Conservation (phyloP, 1,284 basidiomycete species). For the Cystobasidium slooffiae region DNA sequence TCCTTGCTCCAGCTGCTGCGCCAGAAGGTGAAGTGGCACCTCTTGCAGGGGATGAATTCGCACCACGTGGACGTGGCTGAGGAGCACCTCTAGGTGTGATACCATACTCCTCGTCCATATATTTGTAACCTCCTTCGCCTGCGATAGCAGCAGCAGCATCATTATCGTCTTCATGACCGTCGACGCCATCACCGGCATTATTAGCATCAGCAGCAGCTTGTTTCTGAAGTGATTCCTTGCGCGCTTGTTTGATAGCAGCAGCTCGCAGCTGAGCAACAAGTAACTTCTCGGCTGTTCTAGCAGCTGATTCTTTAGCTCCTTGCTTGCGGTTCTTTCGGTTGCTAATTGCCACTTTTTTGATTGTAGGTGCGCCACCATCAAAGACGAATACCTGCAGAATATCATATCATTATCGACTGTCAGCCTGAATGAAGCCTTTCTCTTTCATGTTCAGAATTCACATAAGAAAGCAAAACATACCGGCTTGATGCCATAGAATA, state of each 20-base stretch:
- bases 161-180: conserved; percentile 64
- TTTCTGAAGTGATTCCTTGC: conserved; percentile 57
- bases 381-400: conserved; percentile 75
- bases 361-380: conserved; percentile 85
- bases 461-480: conserved; percentile 53
- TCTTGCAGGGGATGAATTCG: conserved; percentile 17
- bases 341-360: conserved; percentile 87
- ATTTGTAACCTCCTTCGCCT: conserved; percentile 59
- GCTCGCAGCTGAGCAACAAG: conserved; percentile 91
- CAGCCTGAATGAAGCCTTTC: no score
- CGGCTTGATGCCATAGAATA: conserved; percentile 95
- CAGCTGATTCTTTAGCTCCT: conserved; percentile 81
- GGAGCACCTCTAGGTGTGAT: conserved; percentile 60
- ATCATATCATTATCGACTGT: no score
- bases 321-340: conserved; percentile 85
- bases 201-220: neutral
- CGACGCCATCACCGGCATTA: conserved; percentile 58
- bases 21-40: neutral
- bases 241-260: conserved; percentile 79
- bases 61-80: conserved; percentile 46
- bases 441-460: neutral
- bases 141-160: conserved; percentile 28
- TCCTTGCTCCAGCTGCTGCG: neutral
- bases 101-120: conserved; percentile 73
- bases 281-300: conserved; percentile 83